Percentiles rank a stretch among this genome's conserved stretches.
Evolutionary conservation across 805 yeast genomes (phyloP).

Genomic region (Saccharomyces cerevisiae): DNA sequence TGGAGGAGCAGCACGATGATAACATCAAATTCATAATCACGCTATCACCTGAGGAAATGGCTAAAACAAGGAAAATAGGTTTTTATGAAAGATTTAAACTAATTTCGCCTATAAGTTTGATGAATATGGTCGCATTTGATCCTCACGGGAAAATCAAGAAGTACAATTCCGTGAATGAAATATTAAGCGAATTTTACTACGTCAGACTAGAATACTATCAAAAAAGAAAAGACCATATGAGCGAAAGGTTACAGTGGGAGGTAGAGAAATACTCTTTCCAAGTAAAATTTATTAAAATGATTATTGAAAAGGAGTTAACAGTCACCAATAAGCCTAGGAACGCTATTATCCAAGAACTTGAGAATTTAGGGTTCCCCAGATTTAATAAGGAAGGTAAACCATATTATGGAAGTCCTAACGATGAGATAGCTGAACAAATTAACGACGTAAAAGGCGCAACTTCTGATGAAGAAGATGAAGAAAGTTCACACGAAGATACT

Average conservation of each 20-base stretch:
- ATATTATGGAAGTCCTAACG: constrained; percentile 37
- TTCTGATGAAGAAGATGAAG: constrained; percentile 36
- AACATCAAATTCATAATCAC: constrained; percentile 74
- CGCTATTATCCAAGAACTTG: constrained; percentile 55
- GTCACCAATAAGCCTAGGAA: constrained; percentile 70
- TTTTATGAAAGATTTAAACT: constrained; percentile 78
- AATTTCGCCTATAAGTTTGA: constrained; percentile 53
- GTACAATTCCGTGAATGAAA: constrained; percentile 68
- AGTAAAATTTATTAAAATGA: constrained; percentile 85
- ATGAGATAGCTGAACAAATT: constrained; percentile 17
- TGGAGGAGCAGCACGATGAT: constrained; percentile 87
- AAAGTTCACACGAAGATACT: constrained; percentile 30
- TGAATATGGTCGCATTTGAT: constrained; percentile 95
- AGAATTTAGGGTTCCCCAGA: constrained; percentile 60
- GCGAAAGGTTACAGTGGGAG: constrained; percentile 60
- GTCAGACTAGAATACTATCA: constrained; percentile 87
- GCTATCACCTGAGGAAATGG: constrained; percentile 74
- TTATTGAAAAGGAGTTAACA: constrained; percentile 62
- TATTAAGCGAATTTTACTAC: constrained; percentile 73
- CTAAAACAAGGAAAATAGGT: constrained; percentile 64
- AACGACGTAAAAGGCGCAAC: constrained; percentile 35
- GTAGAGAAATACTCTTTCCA: constrained; percentile 70
- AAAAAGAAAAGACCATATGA: constrained; percentile 75
- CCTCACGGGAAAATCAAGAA: constrained; percentile 78
- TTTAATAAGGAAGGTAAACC: constrained; percentile 65